Evolutionary conservation across 202 grass and related monocot genomes (phyloP).

Genomic region (Miscanthus sacchariflorus): DNA sequence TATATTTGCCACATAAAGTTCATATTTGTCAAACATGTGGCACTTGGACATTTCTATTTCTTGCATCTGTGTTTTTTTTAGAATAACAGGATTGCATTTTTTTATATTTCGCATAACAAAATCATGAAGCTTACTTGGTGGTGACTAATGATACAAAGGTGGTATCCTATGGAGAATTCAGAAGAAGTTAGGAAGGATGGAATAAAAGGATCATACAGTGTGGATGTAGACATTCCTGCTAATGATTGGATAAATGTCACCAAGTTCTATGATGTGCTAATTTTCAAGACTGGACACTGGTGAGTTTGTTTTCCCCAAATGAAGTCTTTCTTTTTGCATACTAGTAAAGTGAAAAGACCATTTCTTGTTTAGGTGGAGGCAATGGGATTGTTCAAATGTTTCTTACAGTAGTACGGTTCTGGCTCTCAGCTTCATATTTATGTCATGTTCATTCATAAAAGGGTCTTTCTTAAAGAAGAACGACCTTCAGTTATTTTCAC

Average conservation of each 20-base stretch:
- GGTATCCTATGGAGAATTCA: conserved; percentile 69
- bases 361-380: background rate
- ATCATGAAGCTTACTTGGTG: conserved; percentile 56
- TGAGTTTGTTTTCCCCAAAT: conserved; percentile 44
- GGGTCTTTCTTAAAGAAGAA: conserved; percentile 3
- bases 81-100: background rate
- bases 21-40: background rate
- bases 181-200: conserved; percentile 57
- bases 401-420: background rate
- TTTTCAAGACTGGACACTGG: conserved; percentile 99
- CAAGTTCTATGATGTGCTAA: conserved; percentile 87
- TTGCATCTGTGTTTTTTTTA: conserved; percentile 17
- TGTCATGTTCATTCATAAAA: conserved; percentile 10
- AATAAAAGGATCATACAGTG: conserved; percentile 69
- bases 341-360: background rate
- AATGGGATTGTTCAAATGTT: conserved; percentile 8
- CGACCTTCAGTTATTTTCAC: background rate
- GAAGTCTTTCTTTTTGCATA: background rate
- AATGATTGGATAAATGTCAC: conserved; percentile 80
- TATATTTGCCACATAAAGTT: background rate
- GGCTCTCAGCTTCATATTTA: background rate
- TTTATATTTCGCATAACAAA: conserved; percentile 24
- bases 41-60: conserved; percentile 23
- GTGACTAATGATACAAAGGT: conserved; percentile 87
- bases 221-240: conserved; percentile 84